Base-by-base conservation (phyloP, 305 asterid genomes). In the Ilex paraguariensis region DNA sequence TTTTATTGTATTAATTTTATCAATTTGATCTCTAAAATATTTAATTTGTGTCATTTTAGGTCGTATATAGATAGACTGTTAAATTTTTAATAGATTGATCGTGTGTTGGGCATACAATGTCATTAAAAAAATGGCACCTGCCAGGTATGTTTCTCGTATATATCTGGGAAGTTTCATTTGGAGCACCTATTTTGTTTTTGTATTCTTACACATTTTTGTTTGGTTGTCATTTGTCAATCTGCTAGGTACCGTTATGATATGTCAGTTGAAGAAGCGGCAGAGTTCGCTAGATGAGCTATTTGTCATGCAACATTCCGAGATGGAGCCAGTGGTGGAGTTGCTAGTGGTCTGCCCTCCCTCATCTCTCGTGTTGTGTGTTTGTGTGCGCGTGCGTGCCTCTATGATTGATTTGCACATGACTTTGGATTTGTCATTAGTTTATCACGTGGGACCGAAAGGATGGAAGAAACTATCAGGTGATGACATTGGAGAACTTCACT, bases 261-360 rank as follows among this genome's bases (percentile, higher is more conserved):
- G 90, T 81, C 96, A 10, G 93, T 85, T 61, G 89, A 87, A 77
- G 98, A 92, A 70, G 98, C 98, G 63, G 86, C 93, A 0, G 98
- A 92, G 78, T 71, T 92, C 68, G 98, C 96, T 49, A 89, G 91
- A 70, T 86, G 97, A 56, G 72, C 95, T 51, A 92, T 89, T 73
- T 92, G 89, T 78, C 98, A 92, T 66, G 98, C 98, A 31, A 92
- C 98, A 44, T 89, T 89, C 73, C 89, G 97, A 70, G 98, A 89
- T 77, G 98, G 95, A 53, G 98, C 97, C 64, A 89, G 97, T 67
- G 97, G 97, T 65, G 98, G 97, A 54, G 94, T 92, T 77, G 97
- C 91, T n/a, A 87, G 97, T 60, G 98, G 98, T 89, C 81, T 33
- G 64, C 32, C 28, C 49, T 21, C 53, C 52, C 61, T 50, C n/a